phyloP scores from a whole-genome alignment of 2,329 filamentous ascomycete species.

The Dactylellina sp. region DNA sequence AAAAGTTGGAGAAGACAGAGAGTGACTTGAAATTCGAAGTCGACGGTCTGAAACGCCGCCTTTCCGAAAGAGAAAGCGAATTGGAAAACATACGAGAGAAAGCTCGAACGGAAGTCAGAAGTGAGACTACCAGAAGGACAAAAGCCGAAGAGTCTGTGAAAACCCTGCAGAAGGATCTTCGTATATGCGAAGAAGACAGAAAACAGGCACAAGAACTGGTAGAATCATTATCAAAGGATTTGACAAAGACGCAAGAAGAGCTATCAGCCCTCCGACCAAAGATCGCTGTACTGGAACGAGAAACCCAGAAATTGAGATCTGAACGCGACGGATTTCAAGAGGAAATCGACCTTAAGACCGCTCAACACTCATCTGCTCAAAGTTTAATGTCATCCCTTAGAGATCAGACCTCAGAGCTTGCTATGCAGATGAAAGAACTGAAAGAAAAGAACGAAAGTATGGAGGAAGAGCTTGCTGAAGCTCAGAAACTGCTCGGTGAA shows the following conservation, averaged over 20 bases:
- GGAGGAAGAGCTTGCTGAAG: constrained; percentile 91
- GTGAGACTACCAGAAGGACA: constrained; percentile 66
- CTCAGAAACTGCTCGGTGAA: constrained; percentile 85
- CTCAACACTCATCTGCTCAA: constrained; percentile 83
- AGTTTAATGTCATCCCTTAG: constrained; percentile 90
- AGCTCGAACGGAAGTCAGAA: constrained; percentile 78
- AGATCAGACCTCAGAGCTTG: constrained; percentile 88
- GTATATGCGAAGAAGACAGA: constrained; percentile 81
- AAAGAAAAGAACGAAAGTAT: constrained; percentile 83
- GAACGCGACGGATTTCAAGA: constrained; percentile 78
- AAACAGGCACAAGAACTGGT: constrained; percentile 79
- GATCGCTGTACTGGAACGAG: constrained; percentile 77
- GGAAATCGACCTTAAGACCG: constrained; percentile 83
- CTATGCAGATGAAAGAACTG: constrained; percentile 90
- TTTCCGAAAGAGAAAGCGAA: constrained; percentile 80
- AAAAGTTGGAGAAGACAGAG: constrained; percentile 82
- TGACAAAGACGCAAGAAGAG: constrained; percentile 79
- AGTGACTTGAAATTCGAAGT: constrained; percentile 83
- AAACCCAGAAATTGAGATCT: constrained; percentile 74
- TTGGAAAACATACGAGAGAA: constrained; percentile 82
- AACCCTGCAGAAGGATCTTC: constrained; percentile 79
- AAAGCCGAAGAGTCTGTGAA: constrained; percentile 83
- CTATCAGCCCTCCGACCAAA: constrained; percentile 73
- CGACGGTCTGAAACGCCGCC: constrained; percentile 75
- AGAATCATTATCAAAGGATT: constrained; percentile 77